Evolutionary conservation across 352 stramenopile genomes (phyloP), one percentile per base, ranked within the genome.

Genomic region (Pythium oligandrum): DNA sequence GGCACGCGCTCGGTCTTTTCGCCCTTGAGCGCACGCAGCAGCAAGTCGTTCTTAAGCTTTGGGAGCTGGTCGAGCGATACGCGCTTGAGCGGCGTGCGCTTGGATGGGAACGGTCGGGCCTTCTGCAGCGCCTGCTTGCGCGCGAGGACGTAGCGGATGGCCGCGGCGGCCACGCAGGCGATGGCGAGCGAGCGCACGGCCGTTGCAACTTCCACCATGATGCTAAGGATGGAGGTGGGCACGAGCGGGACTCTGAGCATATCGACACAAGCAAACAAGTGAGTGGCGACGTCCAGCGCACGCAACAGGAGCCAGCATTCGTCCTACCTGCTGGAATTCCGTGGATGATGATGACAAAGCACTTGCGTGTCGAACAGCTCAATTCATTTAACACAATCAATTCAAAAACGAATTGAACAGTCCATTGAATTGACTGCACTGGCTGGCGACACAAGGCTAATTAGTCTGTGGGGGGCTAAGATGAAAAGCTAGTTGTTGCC

Each of bases 1-100:
- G 96, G 96, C 45, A 94, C 86, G 32, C 86, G 82, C 71, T 97
- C 89, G 7, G 89, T 95, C 48, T 73, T 78, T 56, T 97, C 78
- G 54, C 90, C 88, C 51, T 72, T 74, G 36, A 95, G 78, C 48
- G 88, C 89, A 34, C 88, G 85, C 38, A 97, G 57, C 44, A 97
- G 64, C 42, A 96, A 59, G 59, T 96, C 86, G 70, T 97, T 97
- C 66, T 95, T 93, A 54, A 95, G 70, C 63, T 80, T 78, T n/a
- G 83, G 83, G 55, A 93, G 63, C 38, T 86, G 63, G 43, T 82
- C 70, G 39, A 91, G 61, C 44, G 82, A 63, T 37, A 90, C 51
- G 50, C 83, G 83, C 62, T 89, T 70, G 40, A 93, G 40, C 12
- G 83, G 83, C 61, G 74, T 93, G 63, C 80, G 80, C 52, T 52